Percentiles rank a stretch among this genome's conserved stretches.
phyloP scores from a whole-genome alignment of 1,284 basidiomycete genomes.

The Tilletia setariae region DNA sequence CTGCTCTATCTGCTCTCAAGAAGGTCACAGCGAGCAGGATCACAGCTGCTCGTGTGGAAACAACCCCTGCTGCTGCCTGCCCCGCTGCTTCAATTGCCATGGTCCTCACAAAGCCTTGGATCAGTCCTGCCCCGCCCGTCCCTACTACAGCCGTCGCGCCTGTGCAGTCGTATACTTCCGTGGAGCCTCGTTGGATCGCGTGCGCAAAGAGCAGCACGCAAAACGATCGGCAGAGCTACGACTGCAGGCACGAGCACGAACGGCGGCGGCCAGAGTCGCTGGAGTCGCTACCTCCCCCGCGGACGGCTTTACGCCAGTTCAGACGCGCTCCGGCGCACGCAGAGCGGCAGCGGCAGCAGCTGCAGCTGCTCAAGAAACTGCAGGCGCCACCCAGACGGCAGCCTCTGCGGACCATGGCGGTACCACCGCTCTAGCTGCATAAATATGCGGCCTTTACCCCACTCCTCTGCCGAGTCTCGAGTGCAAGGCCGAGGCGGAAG shows the following conservation, averaged over 20 bases:
- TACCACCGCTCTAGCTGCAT: neutral
- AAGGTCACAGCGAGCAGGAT: constrained; percentile 5
- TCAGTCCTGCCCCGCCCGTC: neutral
- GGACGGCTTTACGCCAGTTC: neutral
- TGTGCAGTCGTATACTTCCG: neutral
- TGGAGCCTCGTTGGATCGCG: constrained; percentile 1
- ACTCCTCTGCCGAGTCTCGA: neutral
- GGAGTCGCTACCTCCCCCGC: neutral
- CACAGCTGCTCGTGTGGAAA: neutral
- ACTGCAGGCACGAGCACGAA: neutral
- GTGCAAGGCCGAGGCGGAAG: constrained; percentile 2
- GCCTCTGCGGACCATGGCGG: neutral
- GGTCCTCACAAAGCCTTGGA: neutral
- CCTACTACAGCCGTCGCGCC: neutral
- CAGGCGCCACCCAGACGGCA: constrained; percentile 5
- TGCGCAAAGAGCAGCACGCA: neutral
- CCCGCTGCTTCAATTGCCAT: constrained; percentile 4
- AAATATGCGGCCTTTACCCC: neutral
- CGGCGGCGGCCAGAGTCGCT: neutral
- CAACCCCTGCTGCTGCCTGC: neutral
- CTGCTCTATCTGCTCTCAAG: neutral
- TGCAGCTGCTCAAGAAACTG: neutral
- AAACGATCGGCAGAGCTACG: neutral
- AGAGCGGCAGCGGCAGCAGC: neutral
- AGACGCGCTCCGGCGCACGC: constrained; percentile 4